Evolutionary conservation across 169 alveolate species (phyloP), one percentile per base, ranked within the genome.

Genomic region (Besnoitia besnoiti): DNA sequence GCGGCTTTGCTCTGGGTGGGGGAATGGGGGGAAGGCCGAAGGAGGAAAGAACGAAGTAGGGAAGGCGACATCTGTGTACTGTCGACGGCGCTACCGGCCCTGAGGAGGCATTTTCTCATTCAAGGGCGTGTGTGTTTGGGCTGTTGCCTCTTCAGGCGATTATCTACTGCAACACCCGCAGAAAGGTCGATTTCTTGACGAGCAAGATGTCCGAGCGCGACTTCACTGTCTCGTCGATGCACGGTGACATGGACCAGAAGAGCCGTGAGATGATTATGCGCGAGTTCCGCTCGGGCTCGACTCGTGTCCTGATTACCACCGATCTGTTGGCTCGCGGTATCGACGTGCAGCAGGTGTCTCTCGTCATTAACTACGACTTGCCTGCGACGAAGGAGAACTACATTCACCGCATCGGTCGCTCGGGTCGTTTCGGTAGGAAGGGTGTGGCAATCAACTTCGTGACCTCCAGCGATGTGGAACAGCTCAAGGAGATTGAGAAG

Each of bases 381-480:
- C 99, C 99, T 0, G 96, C 96, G 62, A 97, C 99, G 59, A 98
- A 98, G 51, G 99, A 99, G 95, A 97, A 97, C 96, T 99, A 99
- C 97, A 96, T 99, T 89, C 99, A 99, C 95, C 97, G 99, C 88
- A 99, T 99, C 92, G 99, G 99, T 49, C 98, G 99, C 85, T 97
- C 99, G 82, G 99, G 99, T 12, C 98, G 99, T 94, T 99, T 98
- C 95, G 99, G 99, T 50, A 98, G 99, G 88, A 99, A 99, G 95
- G 99, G 99, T 49, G 99, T 99, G 44, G 99, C 99, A 33, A 99
- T 99, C 94, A 99, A 98, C 97, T 99, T 99, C 93, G 99, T 99
- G 62, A 98, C 98, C 16, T 97, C 97, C 92, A 97, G 96, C 92
- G 99, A 99, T 92, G 98, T 98, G 93, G 98, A 98, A 91, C 96